phyloP scores from a whole-genome alignment of 2,329 filamentous ascomycete genomes.

The Amauroascus niger region DNA sequence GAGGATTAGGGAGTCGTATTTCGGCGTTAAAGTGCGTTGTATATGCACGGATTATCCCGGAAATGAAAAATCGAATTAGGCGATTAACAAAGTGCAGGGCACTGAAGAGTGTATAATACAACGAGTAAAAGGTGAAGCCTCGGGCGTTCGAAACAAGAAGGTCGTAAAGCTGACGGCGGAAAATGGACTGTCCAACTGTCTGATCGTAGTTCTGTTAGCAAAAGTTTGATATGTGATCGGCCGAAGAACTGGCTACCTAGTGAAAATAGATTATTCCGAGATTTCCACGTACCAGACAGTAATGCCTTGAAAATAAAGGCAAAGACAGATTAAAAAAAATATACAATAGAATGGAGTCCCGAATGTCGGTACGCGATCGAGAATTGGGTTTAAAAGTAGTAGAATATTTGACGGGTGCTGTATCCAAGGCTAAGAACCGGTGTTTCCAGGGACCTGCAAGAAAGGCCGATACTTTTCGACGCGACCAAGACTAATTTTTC shows the following conservation, averaged over 20 bases:
- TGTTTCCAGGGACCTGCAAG: not conserved
- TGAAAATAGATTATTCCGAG: not conserved
- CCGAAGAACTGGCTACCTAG: not conserved
- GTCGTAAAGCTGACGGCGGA: not conserved
- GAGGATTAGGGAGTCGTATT: not conserved
- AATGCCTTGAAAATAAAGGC: not conserved
- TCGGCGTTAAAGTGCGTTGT: not conserved
- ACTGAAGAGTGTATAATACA: not conserved
- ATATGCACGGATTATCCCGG: not conserved
- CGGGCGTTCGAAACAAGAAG: not conserved
- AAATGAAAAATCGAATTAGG: slow-evolving; percentile 3
- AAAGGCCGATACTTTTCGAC: slow-evolving; percentile 3
- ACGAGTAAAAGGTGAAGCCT: not conserved
- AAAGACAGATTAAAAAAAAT: slow-evolving; percentile 16
- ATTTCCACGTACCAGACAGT: not conserved
- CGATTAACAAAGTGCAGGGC: slow-evolving; percentile 7
- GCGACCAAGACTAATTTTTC: not conserved
- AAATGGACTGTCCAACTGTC: not conserved
- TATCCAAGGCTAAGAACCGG: not conserved
- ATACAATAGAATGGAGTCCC: slow-evolving; percentile 12
- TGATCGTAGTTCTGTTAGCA: not conserved
- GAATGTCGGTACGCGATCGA: not conserved
- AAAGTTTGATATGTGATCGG: not conserved
- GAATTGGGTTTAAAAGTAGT: not conserved
- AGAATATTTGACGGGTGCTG: not conserved